A percentile compares a stretch with the other conserved stretches of the same genome.
phyloP scores from a whole-genome alignment of 768 basidiomycete species.

The Trametes villosa region DNA sequence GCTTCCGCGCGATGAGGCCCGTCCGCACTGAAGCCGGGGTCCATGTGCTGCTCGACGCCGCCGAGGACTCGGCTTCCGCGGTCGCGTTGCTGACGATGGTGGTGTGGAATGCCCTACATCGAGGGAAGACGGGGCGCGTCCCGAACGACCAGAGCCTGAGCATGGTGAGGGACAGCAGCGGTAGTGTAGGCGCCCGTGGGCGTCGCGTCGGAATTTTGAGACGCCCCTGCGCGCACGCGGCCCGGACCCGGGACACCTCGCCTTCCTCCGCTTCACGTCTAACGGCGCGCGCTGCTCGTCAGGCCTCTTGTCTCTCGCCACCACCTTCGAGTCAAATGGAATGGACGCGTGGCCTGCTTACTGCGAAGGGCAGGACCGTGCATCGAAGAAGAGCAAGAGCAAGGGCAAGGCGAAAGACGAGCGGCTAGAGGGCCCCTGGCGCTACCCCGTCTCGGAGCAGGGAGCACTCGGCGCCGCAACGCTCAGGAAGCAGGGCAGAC shows the following conservation, averaged over 20 bases:
- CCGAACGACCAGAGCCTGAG: constrained; percentile 55
- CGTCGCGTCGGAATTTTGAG: constrained; percentile 24
- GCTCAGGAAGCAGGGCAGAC: constrained; percentile 48
- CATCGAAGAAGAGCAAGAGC: constrained; percentile 29
- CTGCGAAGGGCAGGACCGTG: constrained; percentile 43
- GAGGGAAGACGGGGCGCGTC: constrained; percentile 41
- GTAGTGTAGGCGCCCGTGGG: neutral
- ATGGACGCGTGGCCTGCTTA: constrained; percentile 73
- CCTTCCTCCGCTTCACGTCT: neutral
- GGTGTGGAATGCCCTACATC: constrained; percentile 49
- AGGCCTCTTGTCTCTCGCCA: neutral
- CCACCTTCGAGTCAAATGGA: constrained; percentile 53
- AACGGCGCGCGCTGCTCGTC: neutral
- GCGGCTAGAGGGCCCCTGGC: constrained; percentile 31
- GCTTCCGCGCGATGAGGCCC: constrained; percentile 91
- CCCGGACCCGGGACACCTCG: constrained; percentile 21
- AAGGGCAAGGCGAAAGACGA: constrained; percentile 39
- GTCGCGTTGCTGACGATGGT: constrained; percentile 41
- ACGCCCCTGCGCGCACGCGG: constrained; percentile 7
- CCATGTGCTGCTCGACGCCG: constrained; percentile 63
- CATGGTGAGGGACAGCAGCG: constrained; percentile 41
- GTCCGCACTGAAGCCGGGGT: constrained; percentile 84
- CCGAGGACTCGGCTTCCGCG: constrained; percentile 35
- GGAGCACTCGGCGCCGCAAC: constrained; percentile 62
- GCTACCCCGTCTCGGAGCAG: constrained; percentile 59